Evolutionary conservation across 805 yeast genomes (phyloP).

Genomic region (Alloascoidea africana): DNA sequence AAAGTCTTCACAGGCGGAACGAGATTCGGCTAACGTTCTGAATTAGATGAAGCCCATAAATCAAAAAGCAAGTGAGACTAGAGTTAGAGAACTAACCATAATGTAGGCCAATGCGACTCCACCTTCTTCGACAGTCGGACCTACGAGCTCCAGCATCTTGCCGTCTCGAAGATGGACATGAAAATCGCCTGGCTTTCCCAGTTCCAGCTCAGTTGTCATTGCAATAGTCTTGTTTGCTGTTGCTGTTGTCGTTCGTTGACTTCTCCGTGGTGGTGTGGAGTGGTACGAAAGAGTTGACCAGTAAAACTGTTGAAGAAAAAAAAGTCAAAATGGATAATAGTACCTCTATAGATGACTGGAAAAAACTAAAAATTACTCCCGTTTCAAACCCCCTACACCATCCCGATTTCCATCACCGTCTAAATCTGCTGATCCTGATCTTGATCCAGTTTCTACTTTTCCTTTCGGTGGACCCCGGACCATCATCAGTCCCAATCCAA

Average conservation of each 20-base stretch:
- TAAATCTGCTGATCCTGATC: too few relatives aligned
- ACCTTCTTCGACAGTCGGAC: slow-evolving; percentile 84
- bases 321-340: too few relatives aligned
- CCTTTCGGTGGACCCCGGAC: too few relatives aligned
- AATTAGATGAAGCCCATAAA: not conserved
- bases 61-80: not conserved
- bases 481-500: not conserved
- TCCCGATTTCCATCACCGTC: too few relatives aligned
- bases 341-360: too few relatives aligned
- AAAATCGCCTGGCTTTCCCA: slow-evolving; percentile 76
- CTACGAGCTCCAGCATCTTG: slow-evolving; percentile 75
- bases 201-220: slow-evolving; percentile 21
- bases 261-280: not conserved
- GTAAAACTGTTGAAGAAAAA: too few relatives aligned
- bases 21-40: slow-evolving; percentile 47
- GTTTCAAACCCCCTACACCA: too few relatives aligned
- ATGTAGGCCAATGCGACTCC: slow-evolving; percentile 85
- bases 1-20: slow-evolving; percentile 83
- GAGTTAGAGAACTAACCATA: slow-evolving; percentile 29
- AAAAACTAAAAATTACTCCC: too few relatives aligned
- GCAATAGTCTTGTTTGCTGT: too few relatives aligned
- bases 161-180: slow-evolving; percentile 96
- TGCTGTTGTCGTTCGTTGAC: slow-evolving; percentile 1
- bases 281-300: not conserved
- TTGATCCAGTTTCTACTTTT: too few relatives aligned